These are phyloP conservation scores for Albatrellus ellisii DNA, from an alignment of 768 basidiomycete genomes.

Conservation along the genomic window DNA sequence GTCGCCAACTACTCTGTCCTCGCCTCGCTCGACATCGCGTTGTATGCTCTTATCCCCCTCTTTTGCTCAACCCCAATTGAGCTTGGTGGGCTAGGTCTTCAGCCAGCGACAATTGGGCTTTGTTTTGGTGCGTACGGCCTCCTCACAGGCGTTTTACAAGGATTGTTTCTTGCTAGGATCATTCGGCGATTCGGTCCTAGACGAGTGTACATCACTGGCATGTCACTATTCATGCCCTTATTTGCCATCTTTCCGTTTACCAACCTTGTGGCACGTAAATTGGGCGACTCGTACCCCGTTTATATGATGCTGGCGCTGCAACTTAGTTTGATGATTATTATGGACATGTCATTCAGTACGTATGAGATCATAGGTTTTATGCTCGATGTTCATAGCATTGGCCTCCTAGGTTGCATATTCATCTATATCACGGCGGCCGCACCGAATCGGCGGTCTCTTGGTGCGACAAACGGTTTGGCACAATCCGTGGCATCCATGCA, in stretches of 20 bases:
- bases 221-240: constrained; percentile 15
- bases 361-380: background rate
- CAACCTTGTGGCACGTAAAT: background rate
- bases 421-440: constrained; percentile 19
- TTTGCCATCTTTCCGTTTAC: constrained; percentile 18
- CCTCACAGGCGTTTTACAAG: constrained; percentile 26
- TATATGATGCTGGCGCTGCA: constrained; percentile 23
- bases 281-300: constrained; percentile 17
- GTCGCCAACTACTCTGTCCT: constrained; percentile 22
- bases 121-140: constrained; percentile 24
- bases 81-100: constrained; percentile 25
- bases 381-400: background rate
- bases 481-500: constrained; percentile 35
- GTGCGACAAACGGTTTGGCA: constrained; percentile 36
- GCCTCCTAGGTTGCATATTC: constrained; percentile 14
- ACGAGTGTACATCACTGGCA: constrained; percentile 16
- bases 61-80: constrained; percentile 26
- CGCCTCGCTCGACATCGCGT: constrained; percentile 26
- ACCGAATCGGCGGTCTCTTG: constrained; percentile 23
- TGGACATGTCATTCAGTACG: constrained; percentile 24
- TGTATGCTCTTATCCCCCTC: constrained; percentile 25
- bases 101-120: constrained; percentile 23
- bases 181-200: constrained; percentile 24
- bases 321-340: background rate
- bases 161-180: constrained; percentile 24